Percentiles rank a stretch among this genome's conserved stretches.
Evolutionary conservation across 805 yeast species (phyloP).

Genomic region (Metschnikowia noctiluminum): DNA sequence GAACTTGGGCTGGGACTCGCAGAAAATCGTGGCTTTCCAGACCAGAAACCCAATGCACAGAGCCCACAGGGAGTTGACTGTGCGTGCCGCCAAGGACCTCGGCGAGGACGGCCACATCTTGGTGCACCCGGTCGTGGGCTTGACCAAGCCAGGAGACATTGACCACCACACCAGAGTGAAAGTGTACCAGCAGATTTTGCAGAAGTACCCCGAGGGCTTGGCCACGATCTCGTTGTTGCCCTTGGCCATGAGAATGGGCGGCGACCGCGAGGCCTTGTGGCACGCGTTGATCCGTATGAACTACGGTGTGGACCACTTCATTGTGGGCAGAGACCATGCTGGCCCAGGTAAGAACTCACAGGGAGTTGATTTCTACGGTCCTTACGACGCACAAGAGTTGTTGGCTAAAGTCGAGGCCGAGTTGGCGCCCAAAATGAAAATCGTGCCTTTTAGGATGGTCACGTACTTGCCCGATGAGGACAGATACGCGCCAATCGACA

Average conservation of each 20-base stretch:
- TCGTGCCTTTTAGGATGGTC: constrained; percentile 96
- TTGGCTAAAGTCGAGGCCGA: constrained; percentile 75
- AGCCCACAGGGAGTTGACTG: constrained; percentile 94
- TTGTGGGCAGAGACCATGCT: constrained; percentile 97
- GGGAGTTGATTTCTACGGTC: constrained; percentile 94
- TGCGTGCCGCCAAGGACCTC: constrained; percentile 92
- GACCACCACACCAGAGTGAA: constrained; percentile 97
- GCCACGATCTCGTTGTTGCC: constrained; percentile 87
- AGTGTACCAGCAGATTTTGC: constrained; percentile 87
- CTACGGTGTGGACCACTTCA: constrained; percentile 95
- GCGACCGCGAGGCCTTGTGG: constrained; percentile 98
- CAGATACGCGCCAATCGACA: constrained; percentile 92
- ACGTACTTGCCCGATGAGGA: constrained; percentile 94
- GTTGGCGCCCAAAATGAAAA: constrained; percentile 65
- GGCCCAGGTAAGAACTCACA: constrained; percentile 88
- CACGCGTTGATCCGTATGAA: constrained; percentile 95
- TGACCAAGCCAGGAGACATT: constrained; percentile 96
- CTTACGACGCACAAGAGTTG: constrained; percentile 92
- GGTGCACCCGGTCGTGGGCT: constrained; percentile 95
- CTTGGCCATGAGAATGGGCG: constrained; percentile 98
- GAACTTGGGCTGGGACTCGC: constrained; percentile 75
- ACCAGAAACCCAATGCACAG: constrained; percentile 99
- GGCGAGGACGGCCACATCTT: constrained; percentile 72
- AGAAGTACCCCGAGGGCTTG: constrained; percentile 91
- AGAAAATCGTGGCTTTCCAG: constrained; percentile 87